Conservation (phyloP, 192 early-diverging fungal genomes). For the Umbelopsis isabellina region DNA sequence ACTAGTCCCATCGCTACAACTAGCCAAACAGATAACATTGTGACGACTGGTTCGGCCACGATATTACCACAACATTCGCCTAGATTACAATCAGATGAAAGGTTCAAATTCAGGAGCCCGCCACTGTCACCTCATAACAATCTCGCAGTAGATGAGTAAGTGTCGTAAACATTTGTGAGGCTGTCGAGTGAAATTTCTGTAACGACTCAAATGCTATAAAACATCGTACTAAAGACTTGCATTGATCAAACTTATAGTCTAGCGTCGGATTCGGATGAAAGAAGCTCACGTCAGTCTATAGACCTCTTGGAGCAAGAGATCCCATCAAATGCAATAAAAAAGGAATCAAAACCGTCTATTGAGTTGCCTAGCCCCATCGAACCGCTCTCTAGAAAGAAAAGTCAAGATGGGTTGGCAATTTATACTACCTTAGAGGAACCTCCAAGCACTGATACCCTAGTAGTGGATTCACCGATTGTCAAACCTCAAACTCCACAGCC, state of each 20-base stretch:
- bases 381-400: too few relatives aligned
- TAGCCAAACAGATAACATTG: neutral
- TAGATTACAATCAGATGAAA: too few relatives aligned
- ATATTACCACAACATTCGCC: too few relatives aligned
- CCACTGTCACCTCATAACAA: too few relatives aligned
- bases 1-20: neutral
- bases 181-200: too few relatives aligned
- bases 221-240: neutral
- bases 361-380: neutral
- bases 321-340: neutral
- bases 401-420: neutral
- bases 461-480: neutral
- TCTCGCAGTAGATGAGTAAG: too few relatives aligned
- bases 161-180: too few relatives aligned
- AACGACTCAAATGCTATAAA: too few relatives aligned
- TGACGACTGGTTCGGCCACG: too few relatives aligned
- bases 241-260: neutral
- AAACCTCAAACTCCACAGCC: neutral
- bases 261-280: neutral
- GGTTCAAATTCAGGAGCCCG: too few relatives aligned
- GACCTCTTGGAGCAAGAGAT: conserved; percentile 2
- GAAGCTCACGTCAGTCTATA: neutral
- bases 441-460: neutral
- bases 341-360: neutral
- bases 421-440: neutral